A percentile compares a stretch with the other conserved stretches of the same genome.
Conservation (phyloP, 2,329 filamentous ascomycete species). For the Fusarium domesticum region DNA sequence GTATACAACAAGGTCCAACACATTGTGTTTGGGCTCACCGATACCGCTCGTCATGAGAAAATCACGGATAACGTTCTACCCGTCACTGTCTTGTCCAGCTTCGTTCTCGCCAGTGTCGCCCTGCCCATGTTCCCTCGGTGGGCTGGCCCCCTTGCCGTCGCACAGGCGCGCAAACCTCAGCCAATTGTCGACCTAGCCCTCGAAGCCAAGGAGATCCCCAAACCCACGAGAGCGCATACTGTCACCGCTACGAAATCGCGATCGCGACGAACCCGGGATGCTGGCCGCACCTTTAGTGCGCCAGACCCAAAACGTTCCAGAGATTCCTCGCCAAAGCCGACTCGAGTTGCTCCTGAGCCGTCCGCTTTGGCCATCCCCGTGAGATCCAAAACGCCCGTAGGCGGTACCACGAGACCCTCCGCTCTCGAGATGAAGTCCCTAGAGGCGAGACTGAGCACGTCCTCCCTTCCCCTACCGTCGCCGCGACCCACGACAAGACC, state of each 20-base stretch:
- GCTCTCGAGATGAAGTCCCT: constrained; percentile 51
- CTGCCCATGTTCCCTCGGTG: constrained; percentile 72
- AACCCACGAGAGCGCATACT: constrained; percentile 64
- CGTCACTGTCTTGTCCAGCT: constrained; percentile 75
- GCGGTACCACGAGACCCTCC: constrained; percentile 42
- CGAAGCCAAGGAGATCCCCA: constrained; percentile 41
- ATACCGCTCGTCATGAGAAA: constrained; percentile 66
- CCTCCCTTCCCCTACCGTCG: constrained; percentile 64
- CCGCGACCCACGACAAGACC: constrained; percentile 52
- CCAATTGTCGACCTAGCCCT: constrained; percentile 29
- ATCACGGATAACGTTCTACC: constrained; percentile 80
- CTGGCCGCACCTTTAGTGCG: constrained; percentile 43
- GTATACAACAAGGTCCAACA: constrained; percentile 88
- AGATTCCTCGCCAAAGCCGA: constrained; percentile 27
- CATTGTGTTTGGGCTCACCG: constrained; percentile 77
- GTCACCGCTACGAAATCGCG: constrained; percentile 51
- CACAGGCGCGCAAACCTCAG: constrained; percentile 74
- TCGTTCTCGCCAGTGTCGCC: constrained; percentile 73
- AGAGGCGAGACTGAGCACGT: constrained; percentile 64
- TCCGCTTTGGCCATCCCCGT: constrained; percentile 18
- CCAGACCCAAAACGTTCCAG: constrained; percentile 37
- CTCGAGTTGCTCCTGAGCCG: constrained; percentile 24
- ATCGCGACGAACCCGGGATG: constrained; percentile 47
- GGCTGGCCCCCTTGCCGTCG: constrained; percentile 77
- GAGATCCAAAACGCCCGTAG: constrained; percentile 34